Base-by-base conservation (phyloP, 2,329 filamentous ascomycete species). In the Mariannaea sp. region DNA sequence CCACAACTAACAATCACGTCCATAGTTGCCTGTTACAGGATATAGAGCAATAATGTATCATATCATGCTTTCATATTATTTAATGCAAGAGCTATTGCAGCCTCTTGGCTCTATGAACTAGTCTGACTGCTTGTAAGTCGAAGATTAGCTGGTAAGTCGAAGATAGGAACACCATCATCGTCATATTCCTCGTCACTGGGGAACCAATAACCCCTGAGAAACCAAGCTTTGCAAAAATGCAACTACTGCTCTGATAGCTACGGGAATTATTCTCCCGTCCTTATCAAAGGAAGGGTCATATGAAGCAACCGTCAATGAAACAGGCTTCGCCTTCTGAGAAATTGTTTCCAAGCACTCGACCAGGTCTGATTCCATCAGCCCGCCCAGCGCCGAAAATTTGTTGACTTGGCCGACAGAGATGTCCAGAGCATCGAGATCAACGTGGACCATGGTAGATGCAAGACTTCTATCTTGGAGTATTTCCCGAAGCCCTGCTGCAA, bases 381-480 rank as follows among this genome's bases (percentile, higher is more conserved):
- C 71, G 1, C 70, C 71, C 1, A 66, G 62, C 0, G 67, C 70
- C 19, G 70, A 67, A 47, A 68, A 73, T 29, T 68, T 68, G 50
- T 75, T 73, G 4, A 67, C 71, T n/a, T 61, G 63, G 0, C 71
- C 71, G 10, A 71, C 56, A 1, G 64, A 68, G 3, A 62, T 52
- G 38, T 74, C 71, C 4, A 74, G 56, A 4, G 65, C 59, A 45
- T 73, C 72, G 5, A 73, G 59, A 38, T 75, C 72, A 2, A 74
- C 45, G 39, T 74, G 72, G 6, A 73, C 65, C 45, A 72, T 57
- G 2, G 66, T 62, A 5, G 56, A 29, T 2, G 12, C 30, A 3
- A 61, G 22, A 1, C 39, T 29, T 33, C 57, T 65, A 30, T 56
- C 33, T 4, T 46, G 29, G 9, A 66, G 39, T 1, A 20, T 32